These are phyloP conservation scores for Podospora pseudocomata DNA, from an alignment of 495 filamentous ascomycete genomes.

Conservation along the genomic window DNA sequence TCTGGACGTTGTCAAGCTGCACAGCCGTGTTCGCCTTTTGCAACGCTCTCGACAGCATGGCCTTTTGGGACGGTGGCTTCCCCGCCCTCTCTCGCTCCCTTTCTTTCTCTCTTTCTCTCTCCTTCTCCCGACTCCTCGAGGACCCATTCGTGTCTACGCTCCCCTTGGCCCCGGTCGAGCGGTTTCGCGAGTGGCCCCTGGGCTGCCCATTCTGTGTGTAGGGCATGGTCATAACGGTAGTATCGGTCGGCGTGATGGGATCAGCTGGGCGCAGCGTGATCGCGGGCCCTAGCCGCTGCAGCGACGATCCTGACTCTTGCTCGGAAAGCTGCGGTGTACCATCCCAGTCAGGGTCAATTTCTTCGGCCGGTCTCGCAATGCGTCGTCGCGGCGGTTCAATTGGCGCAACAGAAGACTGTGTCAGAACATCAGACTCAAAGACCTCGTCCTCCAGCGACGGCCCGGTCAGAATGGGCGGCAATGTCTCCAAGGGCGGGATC, in stretches of 20 bases:
- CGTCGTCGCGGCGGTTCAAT: slow-evolving; percentile 9
- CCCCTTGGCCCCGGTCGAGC: slow-evolving; percentile 43
- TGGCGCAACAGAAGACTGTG: slow-evolving; percentile 9
- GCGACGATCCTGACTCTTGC: slow-evolving; percentile 21
- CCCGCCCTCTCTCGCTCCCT: slow-evolving; percentile 23
- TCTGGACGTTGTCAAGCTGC: slow-evolving; percentile 88
- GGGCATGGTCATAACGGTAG: slow-evolving; percentile 25
- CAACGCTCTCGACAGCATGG: slow-evolving; percentile 87
- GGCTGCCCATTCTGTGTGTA: slow-evolving; percentile 35
- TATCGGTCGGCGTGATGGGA: slow-evolving; percentile 4
- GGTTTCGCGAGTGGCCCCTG: slow-evolving; percentile 47
- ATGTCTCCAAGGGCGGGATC: slow-evolving; percentile 29
- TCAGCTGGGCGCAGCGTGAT: slow-evolving; percentile 17
- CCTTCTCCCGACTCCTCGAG: slow-evolving; percentile 31
- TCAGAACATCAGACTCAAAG: slow-evolving; percentile 26
- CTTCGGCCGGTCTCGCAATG: slow-evolving; percentile 14
- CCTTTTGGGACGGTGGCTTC: slow-evolving; percentile 67
- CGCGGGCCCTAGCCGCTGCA: slow-evolving; percentile 15
- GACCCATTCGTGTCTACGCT: slow-evolving; percentile 38
- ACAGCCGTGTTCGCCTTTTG: slow-evolving; percentile 96
- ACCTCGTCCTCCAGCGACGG: slow-evolving; percentile 38
- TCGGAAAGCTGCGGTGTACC: slow-evolving; percentile 19
- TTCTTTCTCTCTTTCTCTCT: neutral
- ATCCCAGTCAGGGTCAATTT: slow-evolving; percentile 27
- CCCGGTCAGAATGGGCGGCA: slow-evolving; percentile 40